Base-by-base conservation (phyloP, 2,329 filamentous ascomycete species). In the Scedosporium boydii region DNA sequence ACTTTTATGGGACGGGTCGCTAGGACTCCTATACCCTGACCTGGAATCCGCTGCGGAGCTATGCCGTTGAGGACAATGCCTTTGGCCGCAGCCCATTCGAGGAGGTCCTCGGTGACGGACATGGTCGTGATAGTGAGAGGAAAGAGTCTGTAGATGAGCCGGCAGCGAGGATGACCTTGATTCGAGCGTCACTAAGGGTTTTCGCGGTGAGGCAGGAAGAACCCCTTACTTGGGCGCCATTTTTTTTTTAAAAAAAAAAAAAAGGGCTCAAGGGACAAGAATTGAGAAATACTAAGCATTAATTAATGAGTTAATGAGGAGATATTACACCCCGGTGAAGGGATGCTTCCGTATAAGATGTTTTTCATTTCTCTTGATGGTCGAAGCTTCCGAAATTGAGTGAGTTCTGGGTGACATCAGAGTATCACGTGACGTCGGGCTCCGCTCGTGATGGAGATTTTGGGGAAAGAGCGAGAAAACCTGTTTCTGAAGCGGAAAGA, bases 21-120 rank as follows among this genome's bases (percentile, higher is more conserved):
- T 59, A 93, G 80, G 63, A 96, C 86, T 57, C 93, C 92, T 61
- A 95, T 82, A 29, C 92, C 92, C 62, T 89, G 82, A 1, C 87
- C 88, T 5, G 87, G 83, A 16, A 96, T 86, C 46, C 78, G 78
- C 48, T 85, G 81, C 4, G 91, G 87, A 2, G 78, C 77, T 58
- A 96, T 84, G 29, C 86, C 87, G 68, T 87, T 80, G 66, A 91
- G 82, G 42, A 80, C 74, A 29, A 96, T 82, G 14, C 89, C 89
- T 63, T 85, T 80, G 1, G 75, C 73, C 53, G 78, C 71, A 1
- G 88, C 87, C 90, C 91, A 96, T 64, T 80, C 59, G 46, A 48
- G 26, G 55, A 57, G 55, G 55, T 57, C 55, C 21, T 57, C 55
- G 23, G 55, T 3, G 48, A 53, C 21, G 9, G 48, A 53, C 48